phyloP scores from a whole-genome alignment of 1,139 yeast species.

The Pichia kudriavzevii region DNA sequence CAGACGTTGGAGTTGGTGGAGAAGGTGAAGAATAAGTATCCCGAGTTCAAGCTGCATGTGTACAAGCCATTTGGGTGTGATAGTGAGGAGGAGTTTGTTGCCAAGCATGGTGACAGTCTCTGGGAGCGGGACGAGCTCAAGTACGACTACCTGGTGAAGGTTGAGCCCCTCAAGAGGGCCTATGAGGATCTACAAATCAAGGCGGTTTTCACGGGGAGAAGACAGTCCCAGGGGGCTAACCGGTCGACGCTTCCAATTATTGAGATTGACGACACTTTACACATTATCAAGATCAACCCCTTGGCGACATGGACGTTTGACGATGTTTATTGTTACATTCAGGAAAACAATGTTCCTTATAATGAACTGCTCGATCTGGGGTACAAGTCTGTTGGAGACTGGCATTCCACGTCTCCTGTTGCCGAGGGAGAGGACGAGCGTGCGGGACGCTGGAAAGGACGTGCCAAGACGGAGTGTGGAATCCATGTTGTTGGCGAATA shows the following conservation, averaged over 20 bases:
- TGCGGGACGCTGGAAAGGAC: slow-evolving; percentile 95
- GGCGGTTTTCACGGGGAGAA: slow-evolving; percentile 89
- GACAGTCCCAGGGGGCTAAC: slow-evolving; percentile 85
- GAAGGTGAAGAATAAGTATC: slow-evolving; percentile 50
- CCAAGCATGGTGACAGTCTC: slow-evolving; percentile 60
- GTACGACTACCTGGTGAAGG: slow-evolving; percentile 85
- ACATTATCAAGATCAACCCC: slow-evolving; percentile 81
- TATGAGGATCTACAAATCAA: slow-evolving; percentile 61
- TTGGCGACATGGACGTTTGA: slow-evolving; percentile 75
- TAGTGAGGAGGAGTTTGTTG: slow-evolving; percentile 58
- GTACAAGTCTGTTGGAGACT: slow-evolving; percentile 89
- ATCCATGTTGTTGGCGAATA: slow-evolving; percentile 77
- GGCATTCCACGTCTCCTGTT: slow-evolving; percentile 90
- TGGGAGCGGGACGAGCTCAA: slow-evolving; percentile 80
- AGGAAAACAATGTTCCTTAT: slow-evolving; percentile 69
- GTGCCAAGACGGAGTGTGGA: slow-evolving; percentile 91
- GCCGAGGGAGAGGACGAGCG: slow-evolving; percentile 91
- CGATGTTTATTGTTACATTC: slow-evolving; percentile 64
- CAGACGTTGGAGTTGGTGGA: slow-evolving; percentile 79
- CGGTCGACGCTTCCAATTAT: slow-evolving; percentile 67
- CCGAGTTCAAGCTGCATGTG: slow-evolving; percentile 45
- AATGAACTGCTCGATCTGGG: slow-evolving; percentile 80
- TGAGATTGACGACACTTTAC: slow-evolving; percentile 63
- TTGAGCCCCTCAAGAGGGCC: slow-evolving; percentile 87
- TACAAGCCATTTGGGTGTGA: slow-evolving; percentile 56